These are phyloP conservation scores for Solanum medicagineum DNA, from an alignment of 257 asterid genomes.

Conservation along the genomic window DNA sequence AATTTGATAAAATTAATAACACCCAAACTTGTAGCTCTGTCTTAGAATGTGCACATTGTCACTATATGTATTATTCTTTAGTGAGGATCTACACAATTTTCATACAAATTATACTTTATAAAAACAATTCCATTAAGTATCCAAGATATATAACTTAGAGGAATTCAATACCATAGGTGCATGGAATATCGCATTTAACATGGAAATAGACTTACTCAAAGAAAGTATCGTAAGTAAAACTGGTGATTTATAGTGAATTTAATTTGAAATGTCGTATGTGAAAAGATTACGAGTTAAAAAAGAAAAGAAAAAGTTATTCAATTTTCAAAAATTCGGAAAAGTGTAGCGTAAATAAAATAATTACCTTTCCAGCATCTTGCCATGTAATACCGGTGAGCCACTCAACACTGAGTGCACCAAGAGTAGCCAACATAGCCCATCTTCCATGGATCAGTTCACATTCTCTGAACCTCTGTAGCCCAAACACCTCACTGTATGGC, in stretches of 20 bases:
- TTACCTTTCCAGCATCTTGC: constrained; percentile 98
- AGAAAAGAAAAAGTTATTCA: too few relatives aligned
- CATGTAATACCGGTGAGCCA: constrained; percentile 95
- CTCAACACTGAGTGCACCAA: constrained; percentile 83
- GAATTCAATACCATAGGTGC: neutral
- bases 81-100: neutral
- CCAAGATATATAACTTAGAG: neutral
- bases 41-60: too few relatives aligned
- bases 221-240: neutral
- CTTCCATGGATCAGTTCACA: constrained; percentile 96
- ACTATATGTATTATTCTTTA: neutral
- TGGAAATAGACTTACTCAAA: neutral
- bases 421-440: constrained; percentile 97
- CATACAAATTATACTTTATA: neutral
- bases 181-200: neutral
- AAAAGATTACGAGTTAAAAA: too few relatives aligned
- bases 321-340: too few relatives aligned
- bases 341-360: neutral
- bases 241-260: too few relatives aligned
- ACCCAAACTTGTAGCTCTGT: too few relatives aligned
- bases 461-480: constrained; percentile 84
- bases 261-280: too few relatives aligned
- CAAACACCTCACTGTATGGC: constrained; percentile 82
- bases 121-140: neutral
- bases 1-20: too few relatives aligned